A percentile compares a stretch with the other conserved stretches of the same genome.
Conservation (phyloP, 768 basidiomycete species). For the Serpula lacrymans region DNA sequence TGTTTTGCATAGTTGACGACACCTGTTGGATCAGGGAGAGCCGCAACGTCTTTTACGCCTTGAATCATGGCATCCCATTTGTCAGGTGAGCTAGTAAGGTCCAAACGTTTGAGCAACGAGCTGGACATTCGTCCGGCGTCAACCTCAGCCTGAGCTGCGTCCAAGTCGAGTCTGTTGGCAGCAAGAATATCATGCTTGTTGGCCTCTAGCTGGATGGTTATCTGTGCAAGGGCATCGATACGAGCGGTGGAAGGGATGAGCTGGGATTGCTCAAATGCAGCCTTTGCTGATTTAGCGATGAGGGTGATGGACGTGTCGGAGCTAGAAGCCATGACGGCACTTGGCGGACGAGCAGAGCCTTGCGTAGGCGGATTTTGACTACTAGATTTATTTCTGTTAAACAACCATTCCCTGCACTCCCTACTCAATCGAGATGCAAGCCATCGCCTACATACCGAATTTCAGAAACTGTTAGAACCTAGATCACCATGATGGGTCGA, state of each 20-base stretch:
- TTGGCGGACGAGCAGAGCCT: too few relatives aligned
- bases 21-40: constrained; percentile 84
- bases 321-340: too few relatives aligned
- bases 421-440: too few relatives aligned
- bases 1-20: constrained; percentile 85
- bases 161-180: constrained; percentile 81
- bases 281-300: constrained; percentile 78
- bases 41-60: constrained; percentile 84
- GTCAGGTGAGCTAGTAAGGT: constrained; percentile 68
- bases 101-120: constrained; percentile 82
- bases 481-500: too few relatives aligned
- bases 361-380: too few relatives aligned
- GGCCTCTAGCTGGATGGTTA: constrained; percentile 61
- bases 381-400: too few relatives aligned
- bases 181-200: constrained; percentile 67
- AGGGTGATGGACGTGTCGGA: constrained; percentile 33
- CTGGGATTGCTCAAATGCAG: constrained; percentile 86
- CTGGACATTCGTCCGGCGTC: constrained; percentile 80
- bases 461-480: too few relatives aligned
- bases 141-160: constrained; percentile 75
- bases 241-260: constrained; percentile 59
- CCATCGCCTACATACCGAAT: too few relatives aligned
- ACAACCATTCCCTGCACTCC: too few relatives aligned
- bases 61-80: constrained; percentile 96
- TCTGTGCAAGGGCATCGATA: constrained; percentile 65